Evolutionary conservation across 768 basidiomycete genomes (phyloP).

Genomic region (Collybiopsis confluens): DNA sequence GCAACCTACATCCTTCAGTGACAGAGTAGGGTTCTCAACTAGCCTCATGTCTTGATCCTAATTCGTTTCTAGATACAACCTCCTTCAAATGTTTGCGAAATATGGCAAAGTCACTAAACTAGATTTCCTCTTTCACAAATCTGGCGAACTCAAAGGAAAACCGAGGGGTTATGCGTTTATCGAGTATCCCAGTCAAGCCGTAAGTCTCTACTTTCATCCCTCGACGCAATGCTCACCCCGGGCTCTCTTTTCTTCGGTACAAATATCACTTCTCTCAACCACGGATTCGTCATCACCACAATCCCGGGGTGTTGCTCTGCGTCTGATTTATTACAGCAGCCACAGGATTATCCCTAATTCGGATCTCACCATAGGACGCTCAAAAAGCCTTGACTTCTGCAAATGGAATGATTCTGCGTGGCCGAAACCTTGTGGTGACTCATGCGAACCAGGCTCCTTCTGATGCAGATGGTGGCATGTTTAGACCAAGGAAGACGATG

Average conservation of each 20-base stretch:
- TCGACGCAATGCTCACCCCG: slow-evolving; percentile 41
- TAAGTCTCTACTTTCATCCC: slow-evolving; percentile 41
- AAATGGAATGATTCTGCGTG: slow-evolving; percentile 79
- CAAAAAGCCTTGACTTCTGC: slow-evolving; percentile 66
- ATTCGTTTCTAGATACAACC: slow-evolving; percentile 56
- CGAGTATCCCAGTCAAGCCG: slow-evolving; percentile 75
- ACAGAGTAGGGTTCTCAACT: slow-evolving; percentile 58
- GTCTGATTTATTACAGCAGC: neutral
- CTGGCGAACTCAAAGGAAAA: slow-evolving; percentile 83
- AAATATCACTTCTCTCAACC: slow-evolving; percentile 13
- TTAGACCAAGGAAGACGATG: slow-evolving; percentile 35
- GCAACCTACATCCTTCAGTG: slow-evolving; percentile 81
- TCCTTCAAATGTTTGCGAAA: slow-evolving; percentile 87
- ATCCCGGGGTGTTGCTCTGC: slow-evolving; percentile 6
- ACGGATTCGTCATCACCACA: slow-evolving; percentile 9
- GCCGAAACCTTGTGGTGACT: slow-evolving; percentile 87
- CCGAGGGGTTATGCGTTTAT: slow-evolving; percentile 95
- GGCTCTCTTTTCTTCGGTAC: slow-evolving; percentile 27
- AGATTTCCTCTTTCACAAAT: slow-evolving; percentile 94
- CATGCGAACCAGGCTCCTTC: slow-evolving; percentile 81
- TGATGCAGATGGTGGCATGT: slow-evolving; percentile 25
- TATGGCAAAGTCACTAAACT: slow-evolving; percentile 91
- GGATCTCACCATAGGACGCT: slow-evolving; percentile 59
- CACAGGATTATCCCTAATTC: slow-evolving; percentile 6
- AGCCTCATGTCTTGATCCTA: neutral